These are phyloP conservation scores for Colletotrichum agaves DNA, from an alignment of 2,329 filamentous ascomycete genomes.

Conservation along the genomic window DNA sequence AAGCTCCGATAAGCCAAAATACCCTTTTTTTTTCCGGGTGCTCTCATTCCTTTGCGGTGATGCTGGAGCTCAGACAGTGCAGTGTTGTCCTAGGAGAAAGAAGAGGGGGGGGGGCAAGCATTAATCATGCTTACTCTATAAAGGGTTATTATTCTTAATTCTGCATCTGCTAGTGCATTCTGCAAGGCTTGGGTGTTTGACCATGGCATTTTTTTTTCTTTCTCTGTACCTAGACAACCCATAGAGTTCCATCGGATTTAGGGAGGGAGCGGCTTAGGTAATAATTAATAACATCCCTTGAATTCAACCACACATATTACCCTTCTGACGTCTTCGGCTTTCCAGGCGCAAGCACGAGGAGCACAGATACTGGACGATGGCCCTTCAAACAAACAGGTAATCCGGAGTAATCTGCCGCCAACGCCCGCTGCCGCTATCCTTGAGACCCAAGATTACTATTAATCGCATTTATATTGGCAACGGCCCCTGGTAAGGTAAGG, in stretches of 20 bases:
- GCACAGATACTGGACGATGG: background rate
- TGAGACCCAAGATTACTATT: conserved; percentile 21
- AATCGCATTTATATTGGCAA: conserved; percentile 14
- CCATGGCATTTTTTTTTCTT: background rate
- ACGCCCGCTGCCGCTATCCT: conserved; percentile 17
- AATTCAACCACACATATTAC: background rate
- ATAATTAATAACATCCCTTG: conserved; percentile 11
- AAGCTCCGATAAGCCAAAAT: conserved; percentile 8
- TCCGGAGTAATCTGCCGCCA: conserved; percentile 19
- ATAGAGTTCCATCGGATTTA: background rate
- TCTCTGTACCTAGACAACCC: background rate
- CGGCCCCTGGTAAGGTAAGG: conserved; percentile 18
- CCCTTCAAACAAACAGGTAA: background rate
- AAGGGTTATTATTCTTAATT: no score
- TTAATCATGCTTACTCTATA: no score
- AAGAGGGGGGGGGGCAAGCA: background rate
- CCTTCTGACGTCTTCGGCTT: background rate
- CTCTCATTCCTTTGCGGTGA: background rate
- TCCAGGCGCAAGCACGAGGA: background rate
- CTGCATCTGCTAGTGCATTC: background rate
- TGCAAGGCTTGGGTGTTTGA: background rate
- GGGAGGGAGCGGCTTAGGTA: background rate
- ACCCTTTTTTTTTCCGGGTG: background rate
- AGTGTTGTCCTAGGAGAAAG: conserved; percentile 9
- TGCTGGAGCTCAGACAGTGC: conserved; percentile 28